Evolutionary conservation across 306 rosid genomes (phyloP).

Genomic region (Prunus armeniaca): DNA sequence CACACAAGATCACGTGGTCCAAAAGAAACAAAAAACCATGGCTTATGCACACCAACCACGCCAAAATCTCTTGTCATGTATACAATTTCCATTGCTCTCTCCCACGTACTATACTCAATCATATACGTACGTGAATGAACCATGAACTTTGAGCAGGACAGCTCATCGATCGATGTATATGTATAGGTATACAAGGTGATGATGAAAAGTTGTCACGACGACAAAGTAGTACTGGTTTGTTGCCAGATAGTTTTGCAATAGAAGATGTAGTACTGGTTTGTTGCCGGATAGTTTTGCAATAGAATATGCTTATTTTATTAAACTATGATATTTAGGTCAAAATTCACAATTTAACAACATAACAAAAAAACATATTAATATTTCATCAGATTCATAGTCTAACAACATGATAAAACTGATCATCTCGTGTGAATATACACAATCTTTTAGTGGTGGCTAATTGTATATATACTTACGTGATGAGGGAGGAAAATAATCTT

Average conservation of each 20-base stretch:
- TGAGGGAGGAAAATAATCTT: neutral
- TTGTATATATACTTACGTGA: too few species aligned
- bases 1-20: conserved; percentile 50
- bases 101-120: neutral
- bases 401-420: too few species aligned
- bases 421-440: too few species aligned
- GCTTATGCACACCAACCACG: conserved; percentile 13
- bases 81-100: neutral
- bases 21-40: conserved; percentile 4
- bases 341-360: neutral
- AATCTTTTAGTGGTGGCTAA: too few species aligned
- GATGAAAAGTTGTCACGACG: neutral
- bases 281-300: neutral
- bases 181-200: neutral
- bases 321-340: too few species aligned
- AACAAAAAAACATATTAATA: too few species aligned
- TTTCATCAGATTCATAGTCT: too few species aligned
- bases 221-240: neutral
- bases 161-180: neutral
- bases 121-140: conserved; percentile 21
- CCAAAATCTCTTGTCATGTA: conserved; percentile 3
- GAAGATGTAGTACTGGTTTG: neutral
- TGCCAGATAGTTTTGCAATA: neutral
- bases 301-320: neutral
- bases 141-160: neutral